Percentiles rank a stretch among this genome's conserved stretches.
Evolutionary conservation across 768 basidiomycete species (phyloP).

Genomic region (Pisolithus albus): DNA sequence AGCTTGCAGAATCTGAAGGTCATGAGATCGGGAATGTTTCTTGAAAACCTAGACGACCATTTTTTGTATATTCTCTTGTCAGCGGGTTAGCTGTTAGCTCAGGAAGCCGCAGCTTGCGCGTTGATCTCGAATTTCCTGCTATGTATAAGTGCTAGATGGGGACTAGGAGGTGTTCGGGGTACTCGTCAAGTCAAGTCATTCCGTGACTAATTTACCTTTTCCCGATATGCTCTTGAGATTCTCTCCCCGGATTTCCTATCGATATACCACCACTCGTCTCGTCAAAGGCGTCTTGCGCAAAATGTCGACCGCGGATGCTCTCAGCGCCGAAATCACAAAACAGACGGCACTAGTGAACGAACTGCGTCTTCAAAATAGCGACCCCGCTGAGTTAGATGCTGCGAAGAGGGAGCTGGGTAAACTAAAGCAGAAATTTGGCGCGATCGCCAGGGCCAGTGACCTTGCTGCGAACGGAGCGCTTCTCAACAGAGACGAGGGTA

Average conservation of each 20-base stretch:
- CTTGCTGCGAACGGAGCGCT: conserved; percentile 23
- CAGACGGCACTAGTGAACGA: conserved; percentile 57
- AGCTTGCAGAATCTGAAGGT: no score
- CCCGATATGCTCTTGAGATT: conserved; percentile 13
- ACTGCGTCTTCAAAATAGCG: conserved; percentile 50
- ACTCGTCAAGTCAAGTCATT: conserved; percentile 17
- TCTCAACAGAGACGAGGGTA: conserved; percentile 35
- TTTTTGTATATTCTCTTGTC: no score
- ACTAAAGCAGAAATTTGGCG: conserved; percentile 50
- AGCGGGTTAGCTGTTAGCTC: no score
- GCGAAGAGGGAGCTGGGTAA: conserved; percentile 66
- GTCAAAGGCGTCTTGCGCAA: conserved; percentile 14
- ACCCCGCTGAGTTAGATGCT: conserved; percentile 46
- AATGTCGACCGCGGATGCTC: conserved; percentile 38
- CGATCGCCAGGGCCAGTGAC: conserved; percentile 29
- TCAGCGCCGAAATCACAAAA: conserved; percentile 48
- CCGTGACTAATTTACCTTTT: conserved; percentile 8
- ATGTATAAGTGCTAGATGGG: no score
- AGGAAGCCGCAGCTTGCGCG: no score
- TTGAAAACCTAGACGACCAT: no score
- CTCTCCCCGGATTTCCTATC: conserved; percentile 25
- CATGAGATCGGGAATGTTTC: no score
- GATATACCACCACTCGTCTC: conserved; percentile 23
- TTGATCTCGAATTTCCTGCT: no score
- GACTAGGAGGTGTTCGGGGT: conserved; percentile 17